These are phyloP conservation scores for Pseudomassariella vexata DNA, from an alignment of 2,329 filamentous ascomycete genomes.

Conservation along the genomic window DNA sequence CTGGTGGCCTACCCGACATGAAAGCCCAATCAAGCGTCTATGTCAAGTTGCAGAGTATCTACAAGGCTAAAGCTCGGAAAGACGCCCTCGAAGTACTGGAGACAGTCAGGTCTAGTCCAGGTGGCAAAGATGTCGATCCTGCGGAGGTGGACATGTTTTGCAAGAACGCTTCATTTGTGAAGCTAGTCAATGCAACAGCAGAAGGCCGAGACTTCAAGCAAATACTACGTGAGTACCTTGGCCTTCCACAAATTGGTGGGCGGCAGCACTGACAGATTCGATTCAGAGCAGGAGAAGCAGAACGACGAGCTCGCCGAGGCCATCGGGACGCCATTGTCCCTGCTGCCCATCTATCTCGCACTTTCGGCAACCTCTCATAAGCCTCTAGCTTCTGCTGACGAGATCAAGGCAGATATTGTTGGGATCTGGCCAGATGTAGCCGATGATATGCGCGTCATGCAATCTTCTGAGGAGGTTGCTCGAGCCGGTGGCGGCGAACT, in stretches of 20 bases:
- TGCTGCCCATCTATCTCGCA: conserved; percentile 65
- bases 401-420: conserved; percentile 45
- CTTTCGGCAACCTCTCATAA: conserved; percentile 48
- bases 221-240: conserved; percentile 43
- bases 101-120: conserved; percentile 48
- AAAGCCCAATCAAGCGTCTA: conserved; percentile 90
- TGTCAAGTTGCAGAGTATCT: conserved; percentile 84
- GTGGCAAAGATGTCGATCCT: conserved; percentile 51
- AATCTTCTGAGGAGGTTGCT: conserved; percentile 61
- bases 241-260: conserved; percentile 1
- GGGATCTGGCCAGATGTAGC: conserved; percentile 40
- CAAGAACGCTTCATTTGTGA: conserved; percentile 91
- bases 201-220: conserved; percentile 42
- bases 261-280: conserved; percentile 17
- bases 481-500: conserved; percentile 79
- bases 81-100: conserved; percentile 72
- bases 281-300: conserved; percentile 44
- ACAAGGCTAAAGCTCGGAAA: conserved; percentile 78
- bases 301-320: conserved; percentile 47
- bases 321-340: conserved; percentile 47
- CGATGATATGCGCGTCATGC: conserved; percentile 41
- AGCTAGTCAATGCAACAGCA: conserved; percentile 62
- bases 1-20: conserved; percentile 92
- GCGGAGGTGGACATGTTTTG: conserved; percentile 86
- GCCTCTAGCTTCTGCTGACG: conserved; percentile 37